Conservation (phyloP, 257 asterid species). For the Fraxinus pennsylvanica region DNA sequence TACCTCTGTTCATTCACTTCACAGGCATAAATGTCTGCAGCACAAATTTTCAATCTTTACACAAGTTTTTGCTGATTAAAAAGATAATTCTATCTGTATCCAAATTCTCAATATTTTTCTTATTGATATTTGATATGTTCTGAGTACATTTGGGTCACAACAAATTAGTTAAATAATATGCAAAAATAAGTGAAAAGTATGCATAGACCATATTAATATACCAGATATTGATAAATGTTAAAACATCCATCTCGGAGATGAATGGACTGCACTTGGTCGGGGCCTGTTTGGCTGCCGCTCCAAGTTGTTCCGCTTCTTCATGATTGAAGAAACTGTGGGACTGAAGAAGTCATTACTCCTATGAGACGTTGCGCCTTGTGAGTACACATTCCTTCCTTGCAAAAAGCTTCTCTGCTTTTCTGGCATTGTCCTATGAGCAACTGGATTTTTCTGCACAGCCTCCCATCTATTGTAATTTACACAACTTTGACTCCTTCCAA, state of each 20-base stretch:
- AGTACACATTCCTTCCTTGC: slow-evolving; percentile 74
- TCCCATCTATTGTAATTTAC: slow-evolving; percentile 83
- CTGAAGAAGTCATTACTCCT: slow-evolving; percentile 84
- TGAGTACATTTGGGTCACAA: slow-evolving; percentile 21
- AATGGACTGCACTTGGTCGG: slow-evolving; percentile 53
- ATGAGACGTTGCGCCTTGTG: slow-evolving; percentile 81
- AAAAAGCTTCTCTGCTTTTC: slow-evolving; percentile 68
- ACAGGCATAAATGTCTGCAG: background rate
- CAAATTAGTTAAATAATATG: slow-evolving; percentile 24
- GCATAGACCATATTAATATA: slow-evolving; percentile 16
- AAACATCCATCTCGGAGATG: slow-evolving; percentile 90
- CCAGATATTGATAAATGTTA: slow-evolving; percentile 28
- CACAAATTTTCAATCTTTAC: background rate
- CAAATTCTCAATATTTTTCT: background rate
- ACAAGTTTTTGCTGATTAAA: background rate
- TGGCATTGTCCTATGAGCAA: slow-evolving; percentile 54
- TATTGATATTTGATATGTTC: slow-evolving; percentile 23
- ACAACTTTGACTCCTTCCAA: slow-evolving; percentile 95
- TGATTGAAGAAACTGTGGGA: slow-evolving; percentile 90
- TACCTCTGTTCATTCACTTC: background rate
- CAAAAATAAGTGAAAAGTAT: slow-evolving; percentile 20
- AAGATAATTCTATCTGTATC: background rate
- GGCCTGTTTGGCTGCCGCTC: slow-evolving; percentile 57
- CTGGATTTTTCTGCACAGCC: slow-evolving; percentile 51
- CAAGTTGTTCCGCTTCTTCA: slow-evolving; percentile 77